Base-by-base conservation (phyloP, 805 yeast genomes). In the Candida endomychidarum region DNA sequence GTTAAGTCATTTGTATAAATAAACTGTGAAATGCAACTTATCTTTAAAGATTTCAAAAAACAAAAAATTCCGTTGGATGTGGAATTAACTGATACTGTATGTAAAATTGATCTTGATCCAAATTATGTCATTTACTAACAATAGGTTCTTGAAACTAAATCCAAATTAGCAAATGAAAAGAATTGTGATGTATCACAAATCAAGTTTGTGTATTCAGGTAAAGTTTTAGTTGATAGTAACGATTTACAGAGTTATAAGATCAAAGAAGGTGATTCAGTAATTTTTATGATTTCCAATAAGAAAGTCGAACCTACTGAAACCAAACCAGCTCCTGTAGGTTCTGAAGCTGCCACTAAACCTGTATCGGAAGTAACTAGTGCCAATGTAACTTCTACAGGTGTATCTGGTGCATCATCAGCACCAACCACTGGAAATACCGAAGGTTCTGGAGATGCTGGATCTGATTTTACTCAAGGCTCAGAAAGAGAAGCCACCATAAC, bases 1-100 rank as follows among this genome's bases (percentile, higher is more conserved):
- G n/a, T 17, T 6, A 29, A 11, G 11, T 7, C 26, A 16, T 29
- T 19, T 8, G 11, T 18, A 8, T n/a, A 8, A 16, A 5, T 10
- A 20, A 21, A 21, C 18, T 20, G 18, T 18, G 20, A 22, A 12
- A 89, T 88, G 96, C 82, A 83, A 65, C 68, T 89, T 49, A 74
- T 82, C 37, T 81, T 93, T 61, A 89, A 90, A 61, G 96, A 93
- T 65, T 86, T 93, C 68, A 90, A 93, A 68, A 93, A 91, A 68
- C 89, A 87, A 59, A 85, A 81, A 59, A 78, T 90, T 61, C 77
- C 88, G 20, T 56, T 93, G 43, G 96, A 87, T 19, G 76, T 88
- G 42, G 95, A 84, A 44, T 72, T 75, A 7, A 46, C 75, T 10
- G 87, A 81, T 37, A 74, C 87, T 2, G 91, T 86, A 57, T 50